Percentiles rank a stretch among this genome's conserved stretches.
These are phyloP conservation scores for Blastomyces gilchristii DNA, from an alignment of 2,329 filamentous ascomycete species.

Conservation along the genomic window DNA sequence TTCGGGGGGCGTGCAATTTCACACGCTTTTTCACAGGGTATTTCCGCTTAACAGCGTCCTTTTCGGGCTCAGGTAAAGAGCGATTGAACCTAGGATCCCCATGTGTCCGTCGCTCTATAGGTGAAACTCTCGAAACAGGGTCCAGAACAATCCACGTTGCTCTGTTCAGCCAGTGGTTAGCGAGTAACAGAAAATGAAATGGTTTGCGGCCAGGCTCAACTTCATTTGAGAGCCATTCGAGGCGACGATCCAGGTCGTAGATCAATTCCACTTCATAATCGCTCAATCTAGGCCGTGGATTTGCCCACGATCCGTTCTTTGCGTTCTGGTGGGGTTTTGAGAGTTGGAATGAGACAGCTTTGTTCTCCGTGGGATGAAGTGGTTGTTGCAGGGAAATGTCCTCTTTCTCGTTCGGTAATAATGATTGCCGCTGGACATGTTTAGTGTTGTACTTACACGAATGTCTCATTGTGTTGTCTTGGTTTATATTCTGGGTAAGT, in stretches of 20 bases:
- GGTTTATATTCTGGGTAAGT: background rate
- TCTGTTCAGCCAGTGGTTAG: conserved; percentile 35
- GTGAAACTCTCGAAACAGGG: conserved; percentile 28
- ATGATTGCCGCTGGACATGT: background rate
- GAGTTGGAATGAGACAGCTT: conserved; percentile 3
- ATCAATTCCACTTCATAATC: conserved; percentile 31
- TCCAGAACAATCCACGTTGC: conserved; percentile 33
- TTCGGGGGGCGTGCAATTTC: conserved; percentile 21
- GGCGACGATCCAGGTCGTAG: conserved; percentile 27
- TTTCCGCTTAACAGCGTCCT: conserved; percentile 19
- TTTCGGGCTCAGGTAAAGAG: conserved; percentile 20
- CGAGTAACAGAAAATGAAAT: conserved; percentile 31
- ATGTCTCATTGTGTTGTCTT: no score
- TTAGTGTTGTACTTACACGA: background rate
- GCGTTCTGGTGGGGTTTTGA: background rate
- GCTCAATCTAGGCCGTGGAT: conserved; percentile 17
- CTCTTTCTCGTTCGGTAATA: background rate
- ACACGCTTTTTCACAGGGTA: conserved; percentile 18
- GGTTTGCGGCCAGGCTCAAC: conserved; percentile 31
- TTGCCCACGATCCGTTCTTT: background rate
- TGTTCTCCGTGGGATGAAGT: background rate
- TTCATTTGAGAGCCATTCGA: conserved; percentile 31
- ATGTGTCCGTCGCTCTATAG: conserved; percentile 22
- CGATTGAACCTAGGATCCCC: conserved; percentile 31
- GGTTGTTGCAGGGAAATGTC: no score